Conservation (phyloP, 345 rosid genomes). For the Aquilaria yunnanensis region DNA sequence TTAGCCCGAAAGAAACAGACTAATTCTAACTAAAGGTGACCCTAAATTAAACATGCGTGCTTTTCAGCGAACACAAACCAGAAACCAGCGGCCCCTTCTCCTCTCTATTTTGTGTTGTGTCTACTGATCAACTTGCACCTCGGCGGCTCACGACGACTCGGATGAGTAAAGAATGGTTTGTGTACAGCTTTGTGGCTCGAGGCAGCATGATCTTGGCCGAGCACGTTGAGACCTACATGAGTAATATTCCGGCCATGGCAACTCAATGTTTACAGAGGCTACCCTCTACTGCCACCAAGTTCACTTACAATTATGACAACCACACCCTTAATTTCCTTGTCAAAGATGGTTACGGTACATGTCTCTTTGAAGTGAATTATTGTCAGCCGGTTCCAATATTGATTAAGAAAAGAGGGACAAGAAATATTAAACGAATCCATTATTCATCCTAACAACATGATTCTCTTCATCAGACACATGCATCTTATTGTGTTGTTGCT, state of each 20-base stretch:
- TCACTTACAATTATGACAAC: slow-evolving; percentile 95
- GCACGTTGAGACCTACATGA: slow-evolving; percentile 83
- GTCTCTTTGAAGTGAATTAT: no score
- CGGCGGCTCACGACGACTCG: slow-evolving; percentile 10
- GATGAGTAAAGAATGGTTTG: slow-evolving; percentile 87
- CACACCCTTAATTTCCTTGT: slow-evolving; percentile 96
- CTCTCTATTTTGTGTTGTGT: no score
- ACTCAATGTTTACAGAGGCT: slow-evolving; percentile 86
- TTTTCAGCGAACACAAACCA: no score
- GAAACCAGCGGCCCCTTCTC: no score
- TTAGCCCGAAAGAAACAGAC: no score
- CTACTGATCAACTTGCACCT: no score
- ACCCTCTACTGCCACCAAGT: slow-evolving; percentile 87
- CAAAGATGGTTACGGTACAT: slow-evolving; percentile 78
- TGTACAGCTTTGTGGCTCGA: slow-evolving; percentile 95
- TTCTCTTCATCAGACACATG: slow-evolving; percentile 2
- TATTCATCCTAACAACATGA: no score
- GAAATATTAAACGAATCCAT: no score
- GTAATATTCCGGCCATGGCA: slow-evolving; percentile 98
- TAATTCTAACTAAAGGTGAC: no score
- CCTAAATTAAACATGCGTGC: no score
- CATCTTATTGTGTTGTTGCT: slow-evolving; percentile 97
- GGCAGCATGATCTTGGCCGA: slow-evolving; percentile 90
- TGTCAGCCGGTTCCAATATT: no score
- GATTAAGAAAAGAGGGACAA: no score